A percentile compares a stretch with the other conserved stretches of the same genome.
Conservation (phyloP, 2,329 filamentous ascomycete species). For the Aspergillus proliferans region DNA sequence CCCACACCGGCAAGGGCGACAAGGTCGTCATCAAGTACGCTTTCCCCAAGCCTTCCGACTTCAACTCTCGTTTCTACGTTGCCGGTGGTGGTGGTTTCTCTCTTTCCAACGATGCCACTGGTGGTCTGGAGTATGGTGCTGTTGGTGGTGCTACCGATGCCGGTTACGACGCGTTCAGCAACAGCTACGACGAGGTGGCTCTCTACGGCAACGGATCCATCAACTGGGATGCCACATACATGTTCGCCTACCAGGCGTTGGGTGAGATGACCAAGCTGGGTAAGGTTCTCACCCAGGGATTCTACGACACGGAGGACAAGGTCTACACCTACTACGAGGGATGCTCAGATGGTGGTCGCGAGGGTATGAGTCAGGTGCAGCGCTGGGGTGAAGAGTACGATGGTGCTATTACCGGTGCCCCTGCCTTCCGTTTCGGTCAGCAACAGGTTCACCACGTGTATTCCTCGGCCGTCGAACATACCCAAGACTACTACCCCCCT, state of each 20-base stretch:
- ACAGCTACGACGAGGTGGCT: slow-evolving; percentile 32
- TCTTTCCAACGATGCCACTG: slow-evolving; percentile 32
- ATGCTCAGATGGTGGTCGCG: slow-evolving; percentile 50
- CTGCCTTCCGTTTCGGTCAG: slow-evolving; percentile 41
- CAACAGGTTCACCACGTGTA: slow-evolving; percentile 41
- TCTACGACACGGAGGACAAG: slow-evolving; percentile 31
- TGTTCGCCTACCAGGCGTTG: slow-evolving; percentile 43
- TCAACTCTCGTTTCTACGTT: slow-evolving; percentile 43
- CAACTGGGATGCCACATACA: slow-evolving; percentile 28
- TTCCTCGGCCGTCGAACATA: slow-evolving; percentile 34
- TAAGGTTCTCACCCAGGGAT: slow-evolving; percentile 38
- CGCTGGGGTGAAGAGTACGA: slow-evolving; percentile 45
- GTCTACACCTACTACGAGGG: slow-evolving; percentile 47
- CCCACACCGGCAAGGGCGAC: slow-evolving; percentile 37
- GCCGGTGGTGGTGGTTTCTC: slow-evolving; percentile 42
- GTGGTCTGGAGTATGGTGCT: slow-evolving; percentile 40
- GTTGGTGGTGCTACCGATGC: slow-evolving; percentile 37
- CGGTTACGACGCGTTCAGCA: slow-evolving; percentile 41
- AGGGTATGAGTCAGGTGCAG: slow-evolving; percentile 50
- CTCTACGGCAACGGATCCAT: slow-evolving; percentile 45
- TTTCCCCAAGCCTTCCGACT: slow-evolving; percentile 31
- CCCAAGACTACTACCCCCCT: slow-evolving; percentile 38
- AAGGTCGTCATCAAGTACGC: slow-evolving; percentile 32
- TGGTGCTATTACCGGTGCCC: slow-evolving; percentile 42
- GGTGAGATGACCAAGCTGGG: slow-evolving; percentile 47